These are phyloP conservation scores for Exidia glandulosa DNA, from an alignment of 768 basidiomycete species.

Conservation along the genomic window DNA sequence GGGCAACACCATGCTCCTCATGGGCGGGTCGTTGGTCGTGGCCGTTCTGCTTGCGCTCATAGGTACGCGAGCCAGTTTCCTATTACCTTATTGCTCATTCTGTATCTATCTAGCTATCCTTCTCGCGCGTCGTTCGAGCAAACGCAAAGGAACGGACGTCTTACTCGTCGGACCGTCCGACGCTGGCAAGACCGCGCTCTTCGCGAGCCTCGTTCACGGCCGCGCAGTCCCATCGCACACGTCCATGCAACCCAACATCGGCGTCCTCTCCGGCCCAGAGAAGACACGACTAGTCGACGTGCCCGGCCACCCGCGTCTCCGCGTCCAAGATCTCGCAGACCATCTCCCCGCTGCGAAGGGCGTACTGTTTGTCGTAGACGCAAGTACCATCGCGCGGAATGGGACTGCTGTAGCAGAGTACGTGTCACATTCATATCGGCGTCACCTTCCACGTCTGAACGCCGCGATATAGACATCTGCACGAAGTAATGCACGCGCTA, in stretches of 20 bases:
- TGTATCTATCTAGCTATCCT: conserved; percentile 15
- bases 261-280: conserved; percentile 35
- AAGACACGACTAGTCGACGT: conserved; percentile 54
- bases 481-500: no score
- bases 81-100: neutral
- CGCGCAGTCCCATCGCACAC: conserved; percentile 59
- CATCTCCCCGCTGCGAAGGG: conserved; percentile 50
- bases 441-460: no score
- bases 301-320: conserved; percentile 76
- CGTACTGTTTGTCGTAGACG: conserved; percentile 70
- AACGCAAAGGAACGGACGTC: conserved; percentile 45
- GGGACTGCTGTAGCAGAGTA: conserved; percentile 71
- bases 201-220: conserved; percentile 54
- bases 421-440: no score
- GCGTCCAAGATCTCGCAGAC: conserved; percentile 56
- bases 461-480: no score
- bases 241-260: conserved; percentile 64
- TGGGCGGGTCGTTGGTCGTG: neutral
- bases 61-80: neutral
- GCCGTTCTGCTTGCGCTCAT: neutral
- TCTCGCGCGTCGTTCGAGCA: conserved; percentile 31
- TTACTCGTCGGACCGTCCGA: conserved; percentile 67
- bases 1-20: neutral
- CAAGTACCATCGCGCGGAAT: conserved; percentile 67
- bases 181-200: conserved; percentile 70